phyloP scores from a whole-genome alignment of 495 filamentous ascomycete genomes.

The Lentithecium fluviatile region DNA sequence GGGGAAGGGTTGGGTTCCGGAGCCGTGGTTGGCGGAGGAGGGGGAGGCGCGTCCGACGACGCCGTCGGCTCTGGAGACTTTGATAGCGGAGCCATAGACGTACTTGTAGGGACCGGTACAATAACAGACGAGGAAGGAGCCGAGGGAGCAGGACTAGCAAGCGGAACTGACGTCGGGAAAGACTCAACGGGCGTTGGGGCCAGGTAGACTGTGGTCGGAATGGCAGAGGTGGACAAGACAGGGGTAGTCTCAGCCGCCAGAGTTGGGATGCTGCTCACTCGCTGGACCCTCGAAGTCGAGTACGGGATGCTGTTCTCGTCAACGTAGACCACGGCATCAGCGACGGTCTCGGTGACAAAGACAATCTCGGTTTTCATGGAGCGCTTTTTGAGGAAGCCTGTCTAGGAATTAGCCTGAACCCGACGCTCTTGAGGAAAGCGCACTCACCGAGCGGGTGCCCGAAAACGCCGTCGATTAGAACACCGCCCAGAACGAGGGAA shows the following conservation, averaged over 20 bases:
- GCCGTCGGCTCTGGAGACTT: background rate
- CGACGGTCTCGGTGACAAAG: conserved; percentile 36
- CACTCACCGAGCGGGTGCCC: conserved; percentile 50
- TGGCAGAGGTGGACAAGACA: background rate
- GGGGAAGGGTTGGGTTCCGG: background rate
- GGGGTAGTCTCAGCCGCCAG: background rate
- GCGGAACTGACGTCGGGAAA: background rate
- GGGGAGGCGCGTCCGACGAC: background rate
- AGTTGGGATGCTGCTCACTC: background rate
- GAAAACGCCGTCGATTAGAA: conserved; percentile 41
- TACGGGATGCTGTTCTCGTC: conserved; percentile 59
- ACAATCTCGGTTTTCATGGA: conserved; percentile 44
- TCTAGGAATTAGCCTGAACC: background rate
- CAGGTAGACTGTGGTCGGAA: background rate
- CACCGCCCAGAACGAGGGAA: background rate
- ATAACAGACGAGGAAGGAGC: background rate
- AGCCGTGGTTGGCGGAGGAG: conserved; percentile 4
- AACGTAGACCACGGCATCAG: conserved; percentile 62
- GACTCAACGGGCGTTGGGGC: background rate
- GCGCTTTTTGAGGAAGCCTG: conserved; percentile 28
- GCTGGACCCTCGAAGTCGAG: conserved; percentile 30
- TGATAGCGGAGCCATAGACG: background rate
- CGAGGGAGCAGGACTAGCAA: background rate
- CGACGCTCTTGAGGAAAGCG: background rate
- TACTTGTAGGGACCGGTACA: background rate